Conservation (phyloP, 441 rosid genomes). For the Populus hybrid region DNA sequence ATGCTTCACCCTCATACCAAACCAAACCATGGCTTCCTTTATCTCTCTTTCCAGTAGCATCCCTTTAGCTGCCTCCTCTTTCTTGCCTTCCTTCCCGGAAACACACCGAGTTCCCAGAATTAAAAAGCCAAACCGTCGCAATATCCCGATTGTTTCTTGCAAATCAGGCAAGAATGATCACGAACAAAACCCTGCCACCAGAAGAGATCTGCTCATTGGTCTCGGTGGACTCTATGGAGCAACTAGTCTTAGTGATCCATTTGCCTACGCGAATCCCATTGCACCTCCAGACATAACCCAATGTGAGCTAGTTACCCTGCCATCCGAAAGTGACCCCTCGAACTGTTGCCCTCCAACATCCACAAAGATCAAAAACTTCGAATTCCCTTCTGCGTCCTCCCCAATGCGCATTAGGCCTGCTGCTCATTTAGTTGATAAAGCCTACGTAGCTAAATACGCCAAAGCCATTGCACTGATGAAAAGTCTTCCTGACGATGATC, state of each 20-base stretch:
- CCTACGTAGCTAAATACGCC: slow-evolving; percentile 43
- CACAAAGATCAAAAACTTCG: slow-evolving; percentile 38
- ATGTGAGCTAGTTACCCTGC: slow-evolving; percentile 39
- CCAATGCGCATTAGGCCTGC: slow-evolving; percentile 42
- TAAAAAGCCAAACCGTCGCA: background rate
- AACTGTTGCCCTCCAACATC: slow-evolving; percentile 60
- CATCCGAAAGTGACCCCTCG: slow-evolving; percentile 23
- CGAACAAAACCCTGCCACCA: slow-evolving; percentile 14
- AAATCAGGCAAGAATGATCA: slow-evolving; percentile 19
- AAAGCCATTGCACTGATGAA: slow-evolving; percentile 61
- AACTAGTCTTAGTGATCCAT: slow-evolving; percentile 3
- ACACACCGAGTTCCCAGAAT: slow-evolving; percentile 16
- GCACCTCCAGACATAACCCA: slow-evolving; percentile 18
- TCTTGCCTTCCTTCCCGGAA: slow-evolving; percentile 5
- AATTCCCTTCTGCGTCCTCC: slow-evolving; percentile 26
- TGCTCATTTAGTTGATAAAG: slow-evolving; percentile 38
- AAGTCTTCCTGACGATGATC: slow-evolving; percentile 55
- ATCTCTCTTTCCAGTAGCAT: slow-evolving; percentile 15
- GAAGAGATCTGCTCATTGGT: slow-evolving; percentile 51
- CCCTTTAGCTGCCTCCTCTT: background rate
- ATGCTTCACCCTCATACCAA: too few species aligned
- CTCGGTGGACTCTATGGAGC: slow-evolving; percentile 27
- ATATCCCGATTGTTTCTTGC: slow-evolving; percentile 23
- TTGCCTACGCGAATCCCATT: slow-evolving; percentile 35
- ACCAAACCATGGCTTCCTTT: slow-evolving; percentile 31